Evolutionary conservation across 208 protist genomes (phyloP), one percentile per base, ranked within the genome.

Genomic region (Herpetomonas tarakana): DNA sequence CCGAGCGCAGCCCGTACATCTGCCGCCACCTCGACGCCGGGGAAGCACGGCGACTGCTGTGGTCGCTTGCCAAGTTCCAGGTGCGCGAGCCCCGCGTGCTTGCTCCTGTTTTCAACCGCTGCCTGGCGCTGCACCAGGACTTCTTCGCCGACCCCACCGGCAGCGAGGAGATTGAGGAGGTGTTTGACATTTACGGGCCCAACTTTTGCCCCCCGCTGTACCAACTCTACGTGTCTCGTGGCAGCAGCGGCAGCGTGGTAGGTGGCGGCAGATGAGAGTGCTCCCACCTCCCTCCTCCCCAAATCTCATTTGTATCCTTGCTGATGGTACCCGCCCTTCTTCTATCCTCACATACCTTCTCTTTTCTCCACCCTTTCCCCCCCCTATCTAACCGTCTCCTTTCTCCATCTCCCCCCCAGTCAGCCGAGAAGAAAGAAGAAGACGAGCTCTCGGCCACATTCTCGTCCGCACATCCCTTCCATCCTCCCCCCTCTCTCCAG

Each of bases 121-220:
- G 86, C 61, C 68, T 94, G n/a, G 82, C 91, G 9, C 64, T 96
- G 28, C 88, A 96, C 54, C 67, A 84, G 22, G 91, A 96, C 61
- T 96, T 96, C 74, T 96, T 96, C 54, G 65, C 86, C 1, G 88
- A 96, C 67, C 87, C 88, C 38, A 92, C 86, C 19, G 91, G 91
- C 22, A 90, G 84, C 24, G 91, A 96, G 61, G 91, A 96, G 66
- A 87, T 96, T 45, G 87, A 96, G 50, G 91, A 96, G 67, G 89
- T 96, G 19, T 96, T 96, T 56, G 87, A 96, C 58, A 63, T 83
- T 28, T 94, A 90, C 59, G 91, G 91, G 2, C 76, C 87, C 12
- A 88, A 83, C 57, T 67, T 83, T 50, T 96, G 91, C 63, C 88
- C 87, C 18, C 85, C 79, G 50, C 77, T 96, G 26, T 96, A 96